These are phyloP conservation scores for Halteria grandinella DNA, from an alignment of 73 alveolate species.

Conservation along the genomic window DNA sequence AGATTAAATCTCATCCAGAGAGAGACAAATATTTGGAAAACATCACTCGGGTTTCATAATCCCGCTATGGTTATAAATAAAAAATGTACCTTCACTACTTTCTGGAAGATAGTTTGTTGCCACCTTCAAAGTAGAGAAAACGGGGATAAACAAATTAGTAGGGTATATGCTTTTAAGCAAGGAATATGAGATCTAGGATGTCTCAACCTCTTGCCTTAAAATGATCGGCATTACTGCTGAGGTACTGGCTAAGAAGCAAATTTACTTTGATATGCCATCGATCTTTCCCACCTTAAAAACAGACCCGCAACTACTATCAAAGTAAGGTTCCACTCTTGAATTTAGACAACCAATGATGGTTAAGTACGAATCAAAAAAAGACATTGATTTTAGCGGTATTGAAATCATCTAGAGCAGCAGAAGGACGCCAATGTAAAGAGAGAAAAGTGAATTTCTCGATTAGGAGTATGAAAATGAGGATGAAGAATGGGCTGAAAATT, in stretches of 20 bases:
- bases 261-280: conserved; percentile 35
- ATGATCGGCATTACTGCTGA: conserved; percentile 36
- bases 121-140: conserved; percentile 59
- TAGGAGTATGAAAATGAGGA: no score
- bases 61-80: conserved; percentile 59
- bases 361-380: no score
- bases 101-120: conserved; percentile 60
- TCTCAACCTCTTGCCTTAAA: conserved; percentile 38
- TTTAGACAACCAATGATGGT: no score
- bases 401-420: no score
- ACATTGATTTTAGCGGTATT: no score
- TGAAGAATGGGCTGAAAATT: no score
- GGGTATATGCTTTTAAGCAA: conserved; percentile 34
- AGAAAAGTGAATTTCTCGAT: no score
- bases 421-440: no score
- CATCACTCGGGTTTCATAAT: conserved; percentile 51
- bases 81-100: conserved; percentile 40
- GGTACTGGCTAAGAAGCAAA: conserved; percentile 15
- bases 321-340: no score
- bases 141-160: conserved; percentile 32
- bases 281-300: conserved; percentile 16
- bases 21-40: conserved; percentile 55
- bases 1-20: conserved; percentile 50
- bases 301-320: no score
- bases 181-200: conserved; percentile 29